A percentile compares a stretch with the other conserved stretches of the same genome.
phyloP scores from a whole-genome alignment of 1,284 basidiomycete genomes.

The Exobasidium cylindrosporum region DNA sequence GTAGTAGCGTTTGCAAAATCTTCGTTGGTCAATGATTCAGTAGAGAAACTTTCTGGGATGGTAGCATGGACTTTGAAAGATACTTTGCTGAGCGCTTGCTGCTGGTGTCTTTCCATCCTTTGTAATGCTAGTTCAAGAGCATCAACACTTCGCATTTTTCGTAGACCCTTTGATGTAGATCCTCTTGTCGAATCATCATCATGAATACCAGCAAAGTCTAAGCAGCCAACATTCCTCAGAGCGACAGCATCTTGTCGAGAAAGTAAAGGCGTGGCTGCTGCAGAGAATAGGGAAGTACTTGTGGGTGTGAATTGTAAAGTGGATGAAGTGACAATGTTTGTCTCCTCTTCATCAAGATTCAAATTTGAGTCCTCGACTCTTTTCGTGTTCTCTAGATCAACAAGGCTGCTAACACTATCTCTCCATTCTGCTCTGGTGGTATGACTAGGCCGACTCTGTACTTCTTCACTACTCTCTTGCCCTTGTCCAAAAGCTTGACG shows the following conservation, averaged over 20 bases:
- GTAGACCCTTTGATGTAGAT: not conserved
- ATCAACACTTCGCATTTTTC: constrained; percentile 11
- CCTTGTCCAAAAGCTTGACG: constrained; percentile 5
- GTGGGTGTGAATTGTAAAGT: not conserved
- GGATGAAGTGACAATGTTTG: not conserved
- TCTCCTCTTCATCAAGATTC: not conserved
- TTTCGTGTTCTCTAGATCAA: not conserved
- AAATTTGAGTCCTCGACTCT: not conserved
- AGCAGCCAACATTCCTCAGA: constrained; percentile 3
- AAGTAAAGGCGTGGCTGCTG: not conserved
- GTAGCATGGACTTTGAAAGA: not conserved
- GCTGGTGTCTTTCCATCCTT: not conserved
- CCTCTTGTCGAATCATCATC: not conserved
- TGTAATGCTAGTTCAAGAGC: not conserved
- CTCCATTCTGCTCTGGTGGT: not conserved
- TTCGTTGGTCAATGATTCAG: constrained; percentile 5
- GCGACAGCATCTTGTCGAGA: constrained; percentile 8
- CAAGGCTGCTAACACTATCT: constrained; percentile 1
- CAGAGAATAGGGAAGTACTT: not conserved
- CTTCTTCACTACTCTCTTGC: not conserved
- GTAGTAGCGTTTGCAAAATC: constrained; percentile 4
- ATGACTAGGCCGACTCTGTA: no score
- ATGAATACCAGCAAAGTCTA: constrained; percentile 7
- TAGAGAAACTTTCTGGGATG: constrained; percentile 4
- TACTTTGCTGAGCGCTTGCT: not conserved